These are phyloP conservation scores for Trypanosoma grayi DNA, from an alignment of 208 protist genomes.

Conservation along the genomic window DNA sequence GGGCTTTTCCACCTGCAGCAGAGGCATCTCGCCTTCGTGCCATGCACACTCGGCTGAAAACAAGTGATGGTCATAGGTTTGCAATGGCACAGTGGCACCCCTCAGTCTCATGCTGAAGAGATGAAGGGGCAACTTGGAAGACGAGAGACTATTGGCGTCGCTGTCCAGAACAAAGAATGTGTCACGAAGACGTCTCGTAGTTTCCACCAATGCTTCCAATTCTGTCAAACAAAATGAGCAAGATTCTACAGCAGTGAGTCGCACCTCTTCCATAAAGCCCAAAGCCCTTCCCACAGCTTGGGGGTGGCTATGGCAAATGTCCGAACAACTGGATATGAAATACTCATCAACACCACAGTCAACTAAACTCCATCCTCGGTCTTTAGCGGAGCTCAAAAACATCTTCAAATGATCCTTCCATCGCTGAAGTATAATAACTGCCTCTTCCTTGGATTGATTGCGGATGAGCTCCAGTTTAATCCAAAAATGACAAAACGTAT, in stretches of 20 bases:
- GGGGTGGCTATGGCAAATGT: constrained; percentile 39
- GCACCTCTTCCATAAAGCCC: constrained; percentile 36
- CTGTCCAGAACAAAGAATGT: constrained; percentile 20
- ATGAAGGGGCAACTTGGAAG: constrained; percentile 7
- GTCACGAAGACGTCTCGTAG: constrained; percentile 10
- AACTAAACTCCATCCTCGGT: constrained; percentile 46
- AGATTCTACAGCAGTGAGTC: background rate
- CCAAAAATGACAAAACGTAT: constrained; percentile 75
- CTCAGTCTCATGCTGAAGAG: constrained; percentile 4
- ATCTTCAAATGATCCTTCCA: constrained; percentile 83
- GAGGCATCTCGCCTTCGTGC: background rate
- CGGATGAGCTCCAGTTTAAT: constrained; percentile 66
- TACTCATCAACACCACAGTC: constrained; percentile 74
- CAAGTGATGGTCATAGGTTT: constrained; percentile 28
- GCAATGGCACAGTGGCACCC: constrained; percentile 20
- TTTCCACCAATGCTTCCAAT: background rate
- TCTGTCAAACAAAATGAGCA: constrained; percentile 7
- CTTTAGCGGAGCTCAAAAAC: constrained; percentile 55
- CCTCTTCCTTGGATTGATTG: constrained; percentile 40
- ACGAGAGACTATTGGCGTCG: background rate
- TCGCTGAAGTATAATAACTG: constrained; percentile 46
- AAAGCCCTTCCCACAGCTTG: constrained; percentile 22
- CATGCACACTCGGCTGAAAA: constrained; percentile 11
- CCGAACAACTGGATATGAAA: constrained; percentile 53
- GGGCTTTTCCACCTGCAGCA: background rate